phyloP scores from a whole-genome alignment of 129 eudicot genomes.

The Lactuca saligna region DNA sequence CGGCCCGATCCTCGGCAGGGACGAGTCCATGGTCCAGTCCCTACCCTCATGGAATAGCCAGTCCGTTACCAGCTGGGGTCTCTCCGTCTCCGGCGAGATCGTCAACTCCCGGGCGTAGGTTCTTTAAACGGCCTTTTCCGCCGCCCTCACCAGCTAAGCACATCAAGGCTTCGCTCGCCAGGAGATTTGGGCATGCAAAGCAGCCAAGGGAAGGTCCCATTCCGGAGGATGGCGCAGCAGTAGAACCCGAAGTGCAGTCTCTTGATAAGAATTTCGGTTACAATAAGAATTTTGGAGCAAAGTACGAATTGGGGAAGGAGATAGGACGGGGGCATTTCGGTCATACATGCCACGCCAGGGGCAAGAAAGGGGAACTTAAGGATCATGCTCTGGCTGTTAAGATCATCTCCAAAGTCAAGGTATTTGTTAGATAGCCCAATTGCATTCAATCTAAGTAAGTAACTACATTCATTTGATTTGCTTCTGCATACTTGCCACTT shows the following conservation, averaged over 20 bases:
- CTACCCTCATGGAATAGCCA: conserved; percentile 57
- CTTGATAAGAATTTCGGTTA: conserved; percentile 89
- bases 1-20: conserved; percentile 55
- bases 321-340: conserved; percentile 97
- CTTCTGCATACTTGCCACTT: neutral
- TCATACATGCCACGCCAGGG: conserved; percentile 89
- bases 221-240: conserved; percentile 65
- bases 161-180: conserved; percentile 71
- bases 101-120: conserved; percentile 72
- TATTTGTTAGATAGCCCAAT: conserved; percentile 17
- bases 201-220: conserved; percentile 70
- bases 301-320: conserved; percentile 92
- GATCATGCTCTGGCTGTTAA: conserved; percentile 81
- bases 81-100: conserved; percentile 91
- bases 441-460: neutral
- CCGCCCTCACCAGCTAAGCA: conserved; percentile 96
- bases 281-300: conserved; percentile 71
- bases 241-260: conserved; percentile 41
- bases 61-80: conserved; percentile 66
- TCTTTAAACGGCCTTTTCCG: conserved; percentile 79
- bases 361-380: conserved; percentile 72
- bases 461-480: neutral
- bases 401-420: conserved; percentile 86
- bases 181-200: conserved; percentile 63
- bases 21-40: conserved; percentile 77